Evolutionary conservation across 441 rosid species (phyloP), one percentile per base, ranked within the genome.

Genomic region (Adansonia madagascariensis): DNA sequence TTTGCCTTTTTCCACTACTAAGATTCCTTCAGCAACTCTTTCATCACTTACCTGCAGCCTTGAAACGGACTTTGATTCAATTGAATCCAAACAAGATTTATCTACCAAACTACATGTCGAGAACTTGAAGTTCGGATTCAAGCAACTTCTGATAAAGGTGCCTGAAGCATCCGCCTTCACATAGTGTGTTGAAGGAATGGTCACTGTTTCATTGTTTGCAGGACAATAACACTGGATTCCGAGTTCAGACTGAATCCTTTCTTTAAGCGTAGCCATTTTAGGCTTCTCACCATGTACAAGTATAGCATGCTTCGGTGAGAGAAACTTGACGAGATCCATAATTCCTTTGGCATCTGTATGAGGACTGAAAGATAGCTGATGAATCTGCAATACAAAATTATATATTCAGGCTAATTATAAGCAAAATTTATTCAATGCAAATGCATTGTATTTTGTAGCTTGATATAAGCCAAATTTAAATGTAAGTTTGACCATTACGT

Each of bases 311-410:
- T 90, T 90, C 0, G 99, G 99, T 27, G 92, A 86, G 35, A 96
- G 98, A 85, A 92, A 96, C 78, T 82, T 94, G 14, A 88, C 86
- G 52, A 94, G 98, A 89, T 96, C 98, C 98, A 94, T 91, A 70
- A 94, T 94, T 68, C 98, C 98, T 86, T 94, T 94, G 27, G 92
- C 88, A 80, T 96, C 98, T 22, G 98, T 96, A 82, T 96, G 99
- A 72, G 99, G 94, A 86, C 97, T 96, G 87, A 96, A 94, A 63
- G 99, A 88, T 79, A 96, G 82, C 81, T 96, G 99, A 83, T 94
- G 99, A 81, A 96, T 90, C 99, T 96, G 85, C 61, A 82, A 72
- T 1, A 73, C 14, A 82, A 79, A 35, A 57, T 55, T 24, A 50
- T 1, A 41, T 3, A 20, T 14, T 50, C 64, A 78, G 60, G 71